phyloP scores from a whole-genome alignment of 2,329 filamentous ascomycete genomes.

The Fusarium mangiferae region DNA sequence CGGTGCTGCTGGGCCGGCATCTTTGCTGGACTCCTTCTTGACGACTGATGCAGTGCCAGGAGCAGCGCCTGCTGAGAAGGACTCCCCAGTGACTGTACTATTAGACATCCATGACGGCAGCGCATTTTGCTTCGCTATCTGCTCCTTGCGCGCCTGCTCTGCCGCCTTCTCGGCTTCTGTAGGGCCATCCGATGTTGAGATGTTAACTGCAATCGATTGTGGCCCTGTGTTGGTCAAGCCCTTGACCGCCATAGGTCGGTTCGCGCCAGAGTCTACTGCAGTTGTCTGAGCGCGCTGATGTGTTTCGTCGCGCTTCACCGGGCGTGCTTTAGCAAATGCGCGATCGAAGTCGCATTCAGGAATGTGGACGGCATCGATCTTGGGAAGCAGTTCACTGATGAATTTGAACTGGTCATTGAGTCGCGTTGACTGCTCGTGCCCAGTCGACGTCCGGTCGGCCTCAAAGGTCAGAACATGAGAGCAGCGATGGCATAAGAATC shows the following conservation, averaged over 20 bases:
- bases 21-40: constrained; percentile 59
- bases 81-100: constrained; percentile 73
- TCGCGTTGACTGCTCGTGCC: constrained; percentile 76
- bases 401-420: constrained; percentile 84
- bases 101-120: constrained; percentile 78
- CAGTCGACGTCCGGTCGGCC: constrained; percentile 73
- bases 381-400: constrained; percentile 78
- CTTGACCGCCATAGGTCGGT: constrained; percentile 74
- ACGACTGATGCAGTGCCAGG: constrained; percentile 32
- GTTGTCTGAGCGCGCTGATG: constrained; percentile 72
- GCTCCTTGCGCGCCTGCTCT: constrained; percentile 72
- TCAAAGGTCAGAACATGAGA: constrained; percentile 71
- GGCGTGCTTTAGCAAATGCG: constrained; percentile 70
- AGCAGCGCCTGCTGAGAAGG: constrained; percentile 57
- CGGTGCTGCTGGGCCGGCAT: constrained; percentile 52
- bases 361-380: constrained; percentile 79
- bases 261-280: constrained; percentile 63
- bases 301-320: constrained; percentile 73
- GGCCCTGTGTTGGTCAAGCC: constrained; percentile 74
- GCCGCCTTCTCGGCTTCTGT: constrained; percentile 74
- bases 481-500: constrained; percentile 89
- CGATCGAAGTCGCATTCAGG: constrained; percentile 80
- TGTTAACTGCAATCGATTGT: constrained; percentile 75
- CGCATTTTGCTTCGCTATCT: constrained; percentile 74
- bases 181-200: constrained; percentile 73